phyloP scores from a whole-genome alignment of 1,284 basidiomycete species.

The Pterulicium gracile region DNA sequence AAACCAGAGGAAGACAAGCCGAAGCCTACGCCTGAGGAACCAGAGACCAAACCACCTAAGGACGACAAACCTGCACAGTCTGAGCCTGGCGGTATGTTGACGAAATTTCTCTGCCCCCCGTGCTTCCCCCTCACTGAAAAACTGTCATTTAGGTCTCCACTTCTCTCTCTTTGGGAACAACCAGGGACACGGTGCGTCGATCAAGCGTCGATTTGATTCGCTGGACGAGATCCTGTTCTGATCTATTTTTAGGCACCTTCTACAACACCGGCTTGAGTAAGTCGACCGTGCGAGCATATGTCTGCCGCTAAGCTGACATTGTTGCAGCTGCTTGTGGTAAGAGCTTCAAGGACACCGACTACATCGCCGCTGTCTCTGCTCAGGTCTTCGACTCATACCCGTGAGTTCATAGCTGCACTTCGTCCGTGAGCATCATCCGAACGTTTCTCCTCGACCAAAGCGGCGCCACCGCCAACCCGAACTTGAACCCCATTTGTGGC shows the following conservation, averaged over 20 bases:
- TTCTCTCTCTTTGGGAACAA: not conserved
- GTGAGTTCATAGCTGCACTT: no score
- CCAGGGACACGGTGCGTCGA: not conserved
- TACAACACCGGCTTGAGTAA: not conserved
- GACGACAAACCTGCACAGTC: no score
- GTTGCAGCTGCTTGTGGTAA: constrained; percentile 16
- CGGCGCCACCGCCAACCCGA: constrained; percentile 20
- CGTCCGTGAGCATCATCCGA: no score
- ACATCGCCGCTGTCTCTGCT: constrained; percentile 27
- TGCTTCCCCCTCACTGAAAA: not conserved
- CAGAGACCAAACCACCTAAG: no score
- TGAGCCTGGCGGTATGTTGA: no score
- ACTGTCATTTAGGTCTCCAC: no score
- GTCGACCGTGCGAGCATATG: no score
- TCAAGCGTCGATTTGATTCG: not conserved
- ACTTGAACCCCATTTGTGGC: constrained; percentile 36
- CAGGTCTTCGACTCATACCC: constrained; percentile 30
- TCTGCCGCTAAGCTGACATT: no score
- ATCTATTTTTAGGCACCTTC: not conserved
- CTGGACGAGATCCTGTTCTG: not conserved
- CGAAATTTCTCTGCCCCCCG: no score
- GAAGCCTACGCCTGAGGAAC: not conserved
- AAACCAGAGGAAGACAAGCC: not conserved
- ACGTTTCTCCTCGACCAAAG: not conserved
- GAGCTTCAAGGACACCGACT: constrained; percentile 14